These are phyloP conservation scores for Sporobolomyces roseus DNA, from an alignment of 768 basidiomycete genomes.

Conservation along the genomic window DNA sequence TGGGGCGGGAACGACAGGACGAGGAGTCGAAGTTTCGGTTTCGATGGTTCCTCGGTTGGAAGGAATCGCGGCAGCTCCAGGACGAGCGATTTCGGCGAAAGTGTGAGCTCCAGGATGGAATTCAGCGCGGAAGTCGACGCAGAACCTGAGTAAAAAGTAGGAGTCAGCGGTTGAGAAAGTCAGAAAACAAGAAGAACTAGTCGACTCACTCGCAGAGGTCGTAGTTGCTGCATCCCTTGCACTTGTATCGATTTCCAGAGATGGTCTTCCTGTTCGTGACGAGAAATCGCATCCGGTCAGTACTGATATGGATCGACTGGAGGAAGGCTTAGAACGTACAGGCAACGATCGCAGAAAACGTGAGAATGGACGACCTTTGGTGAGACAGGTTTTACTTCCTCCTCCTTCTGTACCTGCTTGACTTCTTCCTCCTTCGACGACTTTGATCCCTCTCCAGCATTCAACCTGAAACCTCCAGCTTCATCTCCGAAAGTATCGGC, in stretches of 20 bases:
- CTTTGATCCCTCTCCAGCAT: not conserved
- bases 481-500: conserved; percentile 39
- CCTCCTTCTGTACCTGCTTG: no score
- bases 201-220: conserved; percentile 25
- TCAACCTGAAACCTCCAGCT: conserved; percentile 22
- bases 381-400: not conserved
- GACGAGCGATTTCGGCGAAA: conserved; percentile 25
- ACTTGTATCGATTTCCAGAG: conserved; percentile 71
- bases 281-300: no score
- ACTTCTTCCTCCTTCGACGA: no score
- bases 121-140: conserved; percentile 20
- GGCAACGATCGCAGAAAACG: conserved; percentile 38
- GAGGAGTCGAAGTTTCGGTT: not conserved
- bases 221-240: conserved; percentile 46
- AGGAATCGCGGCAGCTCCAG: not conserved
- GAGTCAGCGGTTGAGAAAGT: not conserved
- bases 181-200: no score
- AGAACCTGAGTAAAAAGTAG: not conserved
- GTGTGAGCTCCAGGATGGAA: conserved; percentile 28
- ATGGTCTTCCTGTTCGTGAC: conserved; percentile 55
- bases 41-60: not conserved
- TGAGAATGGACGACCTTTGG: not conserved
- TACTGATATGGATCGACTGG: no score
- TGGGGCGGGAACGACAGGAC: not conserved
- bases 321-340: not conserved